Evolutionary conservation across 2,329 filamentous ascomycete species (phyloP).

Genomic region (Calonectria hawksworthii): DNA sequence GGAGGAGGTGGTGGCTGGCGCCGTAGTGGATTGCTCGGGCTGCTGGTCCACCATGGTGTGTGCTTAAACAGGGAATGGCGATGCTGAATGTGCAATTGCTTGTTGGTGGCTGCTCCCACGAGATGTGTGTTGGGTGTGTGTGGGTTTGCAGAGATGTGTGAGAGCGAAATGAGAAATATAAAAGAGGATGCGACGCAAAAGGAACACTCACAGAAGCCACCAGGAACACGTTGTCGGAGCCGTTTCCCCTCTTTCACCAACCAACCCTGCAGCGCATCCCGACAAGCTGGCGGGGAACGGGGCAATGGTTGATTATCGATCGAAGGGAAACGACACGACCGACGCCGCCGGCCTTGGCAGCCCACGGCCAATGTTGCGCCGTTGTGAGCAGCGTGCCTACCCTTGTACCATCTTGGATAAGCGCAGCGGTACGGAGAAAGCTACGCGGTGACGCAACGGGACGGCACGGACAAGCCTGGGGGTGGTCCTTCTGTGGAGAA

Average conservation of each 20-base stretch:
- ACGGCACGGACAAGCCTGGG: background rate
- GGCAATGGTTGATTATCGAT: background rate
- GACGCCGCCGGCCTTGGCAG: background rate
- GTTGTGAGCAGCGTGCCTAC: background rate
- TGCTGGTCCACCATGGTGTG: slow-evolving; percentile 12
- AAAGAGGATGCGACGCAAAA: background rate
- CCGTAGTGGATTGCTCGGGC: background rate
- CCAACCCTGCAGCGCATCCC: background rate
- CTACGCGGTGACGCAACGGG: background rate
- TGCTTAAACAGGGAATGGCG: background rate
- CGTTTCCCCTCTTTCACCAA: background rate
- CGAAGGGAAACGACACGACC: background rate
- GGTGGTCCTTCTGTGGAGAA: background rate
- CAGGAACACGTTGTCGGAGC: background rate
- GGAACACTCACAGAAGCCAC: background rate
- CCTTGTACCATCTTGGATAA: background rate
- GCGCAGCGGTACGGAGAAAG: background rate
- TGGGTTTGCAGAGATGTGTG: background rate
- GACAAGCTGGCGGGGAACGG: background rate
- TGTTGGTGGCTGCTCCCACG: background rate
- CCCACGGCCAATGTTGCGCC: background rate
- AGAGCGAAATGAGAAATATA: background rate
- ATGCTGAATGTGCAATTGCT: background rate
- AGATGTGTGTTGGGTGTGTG: background rate
- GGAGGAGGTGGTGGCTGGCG: slow-evolving; percentile 9